Evolutionary conservation across 805 yeast genomes (phyloP), one percentile per base, ranked within the genome.

Genomic region (Saturnispora dispora): DNA sequence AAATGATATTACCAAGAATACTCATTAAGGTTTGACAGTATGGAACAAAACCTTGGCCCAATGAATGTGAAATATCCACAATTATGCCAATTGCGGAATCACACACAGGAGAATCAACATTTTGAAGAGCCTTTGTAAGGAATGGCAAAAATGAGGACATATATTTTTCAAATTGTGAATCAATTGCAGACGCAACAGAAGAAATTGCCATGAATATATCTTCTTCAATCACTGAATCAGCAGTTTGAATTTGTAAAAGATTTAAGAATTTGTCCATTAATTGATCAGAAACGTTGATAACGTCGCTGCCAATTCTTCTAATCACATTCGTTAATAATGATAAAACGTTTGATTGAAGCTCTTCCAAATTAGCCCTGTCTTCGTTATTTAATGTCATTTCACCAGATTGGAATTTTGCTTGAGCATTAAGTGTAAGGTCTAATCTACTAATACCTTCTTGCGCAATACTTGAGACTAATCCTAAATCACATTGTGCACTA

Each of bases 171-270:
- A 93, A 93, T 22, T 74, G 73, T 41, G 71, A 75, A 52, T 85
- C 95, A 57, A 87, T 70, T 2, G 96, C 85, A 41, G 85, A 77
- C 2, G 98, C 93, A 54, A 93, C 77, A 0, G 98, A 87, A 35
- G 96, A 85, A 57, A 93, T 81, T 15, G 96, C 95, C 63, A 88
- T 87, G 66, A 89, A 87, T 8, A 93, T 81, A 66, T 93, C 99
- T 69, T 93, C 99, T 67, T 93, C 99, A 43, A 67, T 67, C 50
- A 91, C 82, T 47, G 88, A 70, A 67, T 83, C 83, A 46, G 83
- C 58, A 62, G 80, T 77, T 59, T 75, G 78, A 13, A 70, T 59
- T 52, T 77, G 77, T 63, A 93, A 73, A 61, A 93, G 72, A 62
- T 79, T 82, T 63, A 90, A 71, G 62, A 91, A 83, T 65, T 88